Base-by-base conservation (phyloP, 371 early-diverging fungal genomes). In the Nematocida parisii region DNA sequence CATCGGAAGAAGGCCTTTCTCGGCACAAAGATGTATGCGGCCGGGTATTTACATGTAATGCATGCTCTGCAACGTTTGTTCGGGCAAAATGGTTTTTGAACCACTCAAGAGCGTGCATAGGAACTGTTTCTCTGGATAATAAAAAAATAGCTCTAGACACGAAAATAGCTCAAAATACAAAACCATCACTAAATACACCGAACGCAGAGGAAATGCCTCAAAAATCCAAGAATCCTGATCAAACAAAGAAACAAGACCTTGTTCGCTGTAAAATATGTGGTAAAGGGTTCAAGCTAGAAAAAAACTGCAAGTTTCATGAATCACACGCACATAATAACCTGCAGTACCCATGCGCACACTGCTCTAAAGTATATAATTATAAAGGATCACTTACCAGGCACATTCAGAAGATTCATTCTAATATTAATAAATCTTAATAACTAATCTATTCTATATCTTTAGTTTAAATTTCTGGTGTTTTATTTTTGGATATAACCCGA, bases 11-110 rank as follows among this genome's bases (percentile, higher is more conserved):
- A 5, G 81, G 75, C 22, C 61, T 67, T 6, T 27, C 18, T 11
- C 45, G 71, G 33, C 80, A 77, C 61, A 54, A 40, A 27, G 50
- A 50, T 15, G 71, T 77, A 11, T 77, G 80, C 42, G 70, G 70
- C 9, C 50, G 60, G 1, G 60, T 42, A 9, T 58, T 68, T 45
- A 52, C 27, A 11, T 77, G 80, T 24, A 11, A 39, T 15, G 11
- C 71, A 1, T 77, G 80, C 33, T 9, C 6, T 9, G 71, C 42
- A 50, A n/a, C 15, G 39, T 77, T 77, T 55, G n/a, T 58, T 1
- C 68, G 80, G n/a, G 66, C 71, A 9, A 47, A 56, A 27, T 77
- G 80, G 80, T 67, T 24, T 45, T 9, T 77, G 13, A 33, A 6
- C 6, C 80, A 77, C 42, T 15, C 46, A n/a, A 18, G 47, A 24